phyloP scores from a whole-genome alignment of 2,329 filamentous ascomycete genomes.

The Neurospora sp. region DNA sequence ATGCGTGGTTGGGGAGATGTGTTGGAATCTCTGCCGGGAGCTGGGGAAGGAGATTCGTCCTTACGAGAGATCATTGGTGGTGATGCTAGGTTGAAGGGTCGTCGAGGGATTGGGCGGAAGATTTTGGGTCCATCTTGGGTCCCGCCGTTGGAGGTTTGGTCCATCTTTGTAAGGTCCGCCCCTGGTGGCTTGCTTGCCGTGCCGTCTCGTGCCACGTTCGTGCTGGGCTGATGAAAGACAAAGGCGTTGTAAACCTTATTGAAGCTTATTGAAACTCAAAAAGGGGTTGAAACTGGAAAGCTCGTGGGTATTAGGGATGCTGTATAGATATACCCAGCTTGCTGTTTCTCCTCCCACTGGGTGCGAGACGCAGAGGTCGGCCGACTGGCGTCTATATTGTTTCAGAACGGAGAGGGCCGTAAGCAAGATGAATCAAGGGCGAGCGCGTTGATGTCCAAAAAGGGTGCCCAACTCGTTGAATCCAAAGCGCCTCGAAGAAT shows the following conservation, averaged over 20 bases:
- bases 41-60: slow-evolving; percentile 25
- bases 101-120: slow-evolving; percentile 60
- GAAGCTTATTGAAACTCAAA: background rate
- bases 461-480: background rate
- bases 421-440: background rate
- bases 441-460: background rate
- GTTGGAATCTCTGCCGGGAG: slow-evolving; percentile 33
- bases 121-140: slow-evolving; percentile 36
- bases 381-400: background rate
- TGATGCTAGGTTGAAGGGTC: slow-evolving; percentile 55
- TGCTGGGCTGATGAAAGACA: background rate
- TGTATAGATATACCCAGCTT: background rate
- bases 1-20: slow-evolving; percentile 28
- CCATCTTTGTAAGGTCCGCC: background rate
- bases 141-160: background rate
- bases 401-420: background rate
- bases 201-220: background rate
- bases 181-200: background rate
- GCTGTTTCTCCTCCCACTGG: background rate
- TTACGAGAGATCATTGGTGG: slow-evolving; percentile 34
- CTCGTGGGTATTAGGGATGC: background rate
- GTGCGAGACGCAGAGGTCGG: background rate
- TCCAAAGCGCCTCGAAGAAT: background rate
- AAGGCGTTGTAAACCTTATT: background rate
- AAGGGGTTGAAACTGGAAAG: background rate